Conservation (phyloP, 257 asterid genomes). For the Prunella vulgaris region DNA sequence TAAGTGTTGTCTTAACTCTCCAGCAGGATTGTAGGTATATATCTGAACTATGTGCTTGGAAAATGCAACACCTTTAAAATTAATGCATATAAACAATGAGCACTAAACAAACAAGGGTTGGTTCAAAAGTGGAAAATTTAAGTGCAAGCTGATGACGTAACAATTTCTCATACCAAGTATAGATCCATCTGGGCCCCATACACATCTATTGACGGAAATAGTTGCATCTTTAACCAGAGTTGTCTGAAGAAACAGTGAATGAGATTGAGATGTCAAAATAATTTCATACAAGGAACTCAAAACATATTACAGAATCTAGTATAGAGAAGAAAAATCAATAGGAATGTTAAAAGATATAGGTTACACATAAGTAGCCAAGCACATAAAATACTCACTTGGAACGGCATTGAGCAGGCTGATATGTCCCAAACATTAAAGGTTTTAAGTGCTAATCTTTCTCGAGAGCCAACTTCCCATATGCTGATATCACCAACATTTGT, state of each 20-base stretch:
- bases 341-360: not conserved
- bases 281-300: not conserved
- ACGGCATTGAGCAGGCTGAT: conserved; percentile 79
- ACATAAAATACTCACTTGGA: conserved; percentile 58
- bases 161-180: conserved; percentile 61
- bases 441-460: conserved; percentile 85
- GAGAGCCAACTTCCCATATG: conserved; percentile 97
- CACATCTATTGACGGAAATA: conserved; percentile 81
- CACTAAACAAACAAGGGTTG: conserved; percentile 6
- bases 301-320: not conserved
- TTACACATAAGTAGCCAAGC: conserved; percentile 16
- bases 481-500: conserved; percentile 97
- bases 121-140: conserved; percentile 3
- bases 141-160: conserved; percentile 5
- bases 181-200: conserved; percentile 97
- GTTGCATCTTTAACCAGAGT: conserved; percentile 87
- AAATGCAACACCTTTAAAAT: conserved; percentile 73
- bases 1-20: conserved; percentile 80
- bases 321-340: not conserved
- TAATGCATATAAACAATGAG: conserved; percentile 23
- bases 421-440: conserved; percentile 87
- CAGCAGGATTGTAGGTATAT: conserved; percentile 72
- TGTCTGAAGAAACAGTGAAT: conserved; percentile 48
- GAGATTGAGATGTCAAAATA: not conserved
- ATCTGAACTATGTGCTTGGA: conserved; percentile 92